A percentile compares a stretch with the other conserved stretches of the same genome.
Conservation (phyloP, 176 grass and related monocot species). For the Neostapfia colusana region DNA sequence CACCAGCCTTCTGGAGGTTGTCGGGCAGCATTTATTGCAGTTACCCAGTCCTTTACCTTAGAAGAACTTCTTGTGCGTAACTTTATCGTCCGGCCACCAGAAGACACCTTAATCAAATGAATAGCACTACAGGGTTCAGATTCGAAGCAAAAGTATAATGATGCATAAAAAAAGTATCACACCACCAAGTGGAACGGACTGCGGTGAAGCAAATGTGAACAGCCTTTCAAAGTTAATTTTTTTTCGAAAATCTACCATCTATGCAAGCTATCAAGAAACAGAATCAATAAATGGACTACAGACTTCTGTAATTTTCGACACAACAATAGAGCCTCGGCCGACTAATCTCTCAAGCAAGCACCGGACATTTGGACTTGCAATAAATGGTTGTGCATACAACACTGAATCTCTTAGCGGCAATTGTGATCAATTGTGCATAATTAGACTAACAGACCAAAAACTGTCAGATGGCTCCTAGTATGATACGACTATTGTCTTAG, state of each 20-base stretch:
- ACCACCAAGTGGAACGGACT: neutral
- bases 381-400: slow-evolving; percentile 16
- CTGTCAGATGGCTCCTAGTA: slow-evolving; percentile 15
- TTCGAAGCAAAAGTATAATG: slow-evolving; percentile 22
- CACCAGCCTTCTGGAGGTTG: slow-evolving; percentile 92
- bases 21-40: slow-evolving; percentile 90
- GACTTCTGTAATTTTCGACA: neutral
- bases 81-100: slow-evolving; percentile 73
- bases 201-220: neutral
- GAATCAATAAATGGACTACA: slow-evolving; percentile 1
- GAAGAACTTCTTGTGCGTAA: slow-evolving; percentile 70
- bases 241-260: slow-evolving; percentile 1
- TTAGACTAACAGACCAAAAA: slow-evolving; percentile 1
- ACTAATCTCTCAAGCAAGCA: neutral
- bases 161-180: neutral
- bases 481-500: neutral
- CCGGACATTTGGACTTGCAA: neutral
- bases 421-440: neutral
- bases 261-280: neutral
- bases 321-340: neutral
- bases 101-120: slow-evolving; percentile 72
- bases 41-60: slow-evolving; percentile 90
- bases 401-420: neutral
- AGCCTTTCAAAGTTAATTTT: neutral
- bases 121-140: slow-evolving; percentile 40